These are phyloP conservation scores for Ophiostoma sp. DNA, from an alignment of 2,329 filamentous ascomycete species.

Conservation along the genomic window DNA sequence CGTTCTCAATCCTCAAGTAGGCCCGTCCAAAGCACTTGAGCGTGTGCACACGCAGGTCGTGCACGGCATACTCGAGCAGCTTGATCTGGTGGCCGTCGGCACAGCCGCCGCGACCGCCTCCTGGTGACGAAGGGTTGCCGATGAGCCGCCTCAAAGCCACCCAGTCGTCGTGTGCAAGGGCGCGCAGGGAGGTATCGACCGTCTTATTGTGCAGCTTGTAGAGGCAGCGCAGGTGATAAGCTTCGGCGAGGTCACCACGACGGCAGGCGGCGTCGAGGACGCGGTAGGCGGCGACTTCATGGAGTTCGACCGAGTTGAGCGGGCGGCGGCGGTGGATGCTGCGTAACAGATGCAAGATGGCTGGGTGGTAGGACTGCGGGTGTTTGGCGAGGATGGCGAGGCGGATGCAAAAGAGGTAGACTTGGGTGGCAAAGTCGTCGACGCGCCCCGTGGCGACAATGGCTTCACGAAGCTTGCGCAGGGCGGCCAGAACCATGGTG, in stretches of 20 bases:
- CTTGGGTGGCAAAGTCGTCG: constrained; percentile 82
- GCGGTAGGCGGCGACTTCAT: constrained; percentile 77
- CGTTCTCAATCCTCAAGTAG: constrained; percentile 70
- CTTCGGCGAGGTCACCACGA: constrained; percentile 70
- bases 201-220: constrained; percentile 66
- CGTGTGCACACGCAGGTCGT: constrained; percentile 70
- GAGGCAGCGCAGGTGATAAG: constrained; percentile 64
- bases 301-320: constrained; percentile 69
- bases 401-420: constrained; percentile 88
- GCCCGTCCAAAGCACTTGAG: constrained; percentile 83
- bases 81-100: constrained; percentile 80
- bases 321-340: constrained; percentile 67
- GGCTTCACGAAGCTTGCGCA: constrained; percentile 89
- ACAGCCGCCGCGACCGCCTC: constrained; percentile 34
- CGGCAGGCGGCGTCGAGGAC: constrained; percentile 89
- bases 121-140: constrained; percentile 30
- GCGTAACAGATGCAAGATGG: constrained; percentile 75
- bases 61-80: constrained; percentile 79
- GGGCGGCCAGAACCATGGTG: constrained; percentile 73
- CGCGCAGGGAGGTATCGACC: constrained; percentile 66
- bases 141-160: constrained; percentile 72
- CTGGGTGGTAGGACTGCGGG: constrained; percentile 86
- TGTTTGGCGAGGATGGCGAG: constrained; percentile 77
- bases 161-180: constrained; percentile 81
- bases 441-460: constrained; percentile 75